Evolutionary conservation across 768 basidiomycete species (phyloP).

Genomic region (Trichaptum fuscoviolaceum): DNA sequence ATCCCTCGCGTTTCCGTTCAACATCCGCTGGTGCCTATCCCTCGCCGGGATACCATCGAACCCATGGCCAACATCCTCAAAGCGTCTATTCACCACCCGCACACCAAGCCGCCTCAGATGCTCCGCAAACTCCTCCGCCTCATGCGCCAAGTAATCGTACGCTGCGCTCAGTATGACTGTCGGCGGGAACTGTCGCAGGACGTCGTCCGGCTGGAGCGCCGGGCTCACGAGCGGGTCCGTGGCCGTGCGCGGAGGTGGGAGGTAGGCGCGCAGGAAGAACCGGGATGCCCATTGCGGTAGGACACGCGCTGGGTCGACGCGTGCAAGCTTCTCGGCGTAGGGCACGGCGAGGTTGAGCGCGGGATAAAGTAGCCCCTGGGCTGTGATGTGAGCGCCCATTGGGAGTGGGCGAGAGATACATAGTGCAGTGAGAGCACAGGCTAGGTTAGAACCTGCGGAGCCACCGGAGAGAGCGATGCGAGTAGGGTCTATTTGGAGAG

Average conservation of each 20-base stretch:
- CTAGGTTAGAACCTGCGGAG: slow-evolving; percentile 15
- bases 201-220: slow-evolving; percentile 7
- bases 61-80: slow-evolving; percentile 16
- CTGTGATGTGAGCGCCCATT: slow-evolving; percentile 7
- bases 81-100: slow-evolving; percentile 9
- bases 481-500: slow-evolving; percentile 8
- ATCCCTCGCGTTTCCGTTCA: slow-evolving; percentile 13
- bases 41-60: slow-evolving; percentile 12
- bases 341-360: slow-evolving; percentile 12
- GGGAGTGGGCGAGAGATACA: slow-evolving; percentile 10
- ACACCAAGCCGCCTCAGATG: slow-evolving; percentile 10
- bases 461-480: slow-evolving; percentile 14
- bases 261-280: slow-evolving; percentile 13
- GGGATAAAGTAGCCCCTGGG: slow-evolving; percentile 14
- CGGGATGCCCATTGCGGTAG: slow-evolving; percentile 12
- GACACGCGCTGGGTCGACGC: slow-evolving; percentile 8
- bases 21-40: slow-evolving; percentile 4
- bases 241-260: slow-evolving; percentile 11
- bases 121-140: slow-evolving; percentile 14
- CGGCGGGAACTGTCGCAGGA: slow-evolving; percentile 11
- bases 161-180: slow-evolving; percentile 15
- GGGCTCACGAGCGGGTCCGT: slow-evolving; percentile 13
- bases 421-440: slow-evolving; percentile 13
- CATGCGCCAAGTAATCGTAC: slow-evolving; percentile 14
- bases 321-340: slow-evolving; percentile 13